phyloP scores from a whole-genome alignment of 176 grass and related monocot species.

The Oryza coarctata region DNA sequence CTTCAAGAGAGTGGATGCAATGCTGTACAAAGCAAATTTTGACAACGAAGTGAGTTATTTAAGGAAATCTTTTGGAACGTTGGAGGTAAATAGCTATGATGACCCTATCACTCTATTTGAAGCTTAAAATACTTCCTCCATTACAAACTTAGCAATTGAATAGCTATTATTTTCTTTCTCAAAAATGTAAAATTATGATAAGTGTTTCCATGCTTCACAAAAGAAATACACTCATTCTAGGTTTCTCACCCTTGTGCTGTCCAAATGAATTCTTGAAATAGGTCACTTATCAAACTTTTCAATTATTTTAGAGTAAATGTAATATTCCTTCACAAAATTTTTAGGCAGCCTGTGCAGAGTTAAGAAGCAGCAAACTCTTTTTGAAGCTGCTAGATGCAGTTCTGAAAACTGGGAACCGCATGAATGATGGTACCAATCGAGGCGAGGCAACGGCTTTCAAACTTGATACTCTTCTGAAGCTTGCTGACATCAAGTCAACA shows the following conservation, averaged over 20 bases:
- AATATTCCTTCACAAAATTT: constrained; percentile 56
- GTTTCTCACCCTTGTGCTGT: not conserved
- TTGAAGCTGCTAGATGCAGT: constrained; percentile 64
- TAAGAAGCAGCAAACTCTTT: constrained; percentile 78
- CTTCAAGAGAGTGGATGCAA: constrained; percentile 74
- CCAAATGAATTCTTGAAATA: not conserved
- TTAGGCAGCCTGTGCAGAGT: constrained; percentile 73
- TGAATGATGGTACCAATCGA: constrained; percentile 55
- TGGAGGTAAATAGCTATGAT: constrained; percentile 61
- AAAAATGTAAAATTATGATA: not conserved
- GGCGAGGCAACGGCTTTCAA: constrained; percentile 55
- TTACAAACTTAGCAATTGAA: not conserved
- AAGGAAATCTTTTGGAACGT: constrained; percentile 56
- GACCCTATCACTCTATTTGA: constrained; percentile 6
- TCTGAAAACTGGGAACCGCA: constrained; percentile 60
- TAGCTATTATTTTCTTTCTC: not conserved
- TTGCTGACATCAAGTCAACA: constrained; percentile 65
- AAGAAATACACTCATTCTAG: not conserved
- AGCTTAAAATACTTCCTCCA: not conserved
- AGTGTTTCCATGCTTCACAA: not conserved
- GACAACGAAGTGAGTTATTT: constrained; percentile 59
- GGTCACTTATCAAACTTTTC: not conserved
- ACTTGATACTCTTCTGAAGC: constrained; percentile 66
- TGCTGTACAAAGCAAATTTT: constrained; percentile 82
- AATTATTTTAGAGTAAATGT: constrained; percentile 21